Evolutionary conservation across 768 basidiomycete species (phyloP).

Genomic region (Paxillus rubicundulus): DNA sequence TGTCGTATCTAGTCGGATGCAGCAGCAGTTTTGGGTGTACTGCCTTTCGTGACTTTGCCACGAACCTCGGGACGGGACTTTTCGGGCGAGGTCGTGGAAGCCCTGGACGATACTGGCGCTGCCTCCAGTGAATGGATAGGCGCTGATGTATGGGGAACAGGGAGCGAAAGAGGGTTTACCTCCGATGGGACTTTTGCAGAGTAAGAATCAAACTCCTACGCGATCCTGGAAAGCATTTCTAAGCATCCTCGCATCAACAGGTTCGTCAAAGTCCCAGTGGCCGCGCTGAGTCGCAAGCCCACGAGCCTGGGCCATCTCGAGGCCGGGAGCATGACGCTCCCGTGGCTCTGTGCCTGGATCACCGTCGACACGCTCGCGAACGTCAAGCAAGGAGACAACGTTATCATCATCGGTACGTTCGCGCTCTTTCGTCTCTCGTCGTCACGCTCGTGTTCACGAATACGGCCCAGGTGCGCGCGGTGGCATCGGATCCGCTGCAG

Average conservation of each 20-base stretch:
- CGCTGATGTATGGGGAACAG: constrained; percentile 35
- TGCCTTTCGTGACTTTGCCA: constrained; percentile 33
- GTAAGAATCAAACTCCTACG: constrained; percentile 13
- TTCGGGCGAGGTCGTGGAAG: constrained; percentile 35
- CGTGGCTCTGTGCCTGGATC: constrained; percentile 38
- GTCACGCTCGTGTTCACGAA: neutral
- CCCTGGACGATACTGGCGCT: constrained; percentile 22
- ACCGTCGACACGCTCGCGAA: constrained; percentile 34
- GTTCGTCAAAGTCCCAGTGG: constrained; percentile 29
- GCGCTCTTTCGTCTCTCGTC: neutral
- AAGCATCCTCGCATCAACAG: constrained; percentile 6
- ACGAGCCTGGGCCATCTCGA: constrained; percentile 19
- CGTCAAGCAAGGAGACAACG: constrained; percentile 32
- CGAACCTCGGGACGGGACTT: constrained; percentile 34
- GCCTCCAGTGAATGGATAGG: constrained; percentile 23
- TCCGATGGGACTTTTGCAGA: constrained; percentile 35
- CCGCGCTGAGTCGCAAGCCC: constrained; percentile 32
- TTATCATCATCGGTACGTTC: constrained; percentile 30
- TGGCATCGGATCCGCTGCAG: constrained; percentile 34
- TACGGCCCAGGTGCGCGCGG: constrained; percentile 30
- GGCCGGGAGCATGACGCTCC: constrained; percentile 34
- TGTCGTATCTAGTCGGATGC: constrained; percentile 26
- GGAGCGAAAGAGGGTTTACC: constrained; percentile 31
- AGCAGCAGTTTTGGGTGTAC: constrained; percentile 23
- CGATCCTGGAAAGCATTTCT: neutral